Evolutionary conservation across 345 rosid species (phyloP).

Genomic region (Populus simonii): DNA sequence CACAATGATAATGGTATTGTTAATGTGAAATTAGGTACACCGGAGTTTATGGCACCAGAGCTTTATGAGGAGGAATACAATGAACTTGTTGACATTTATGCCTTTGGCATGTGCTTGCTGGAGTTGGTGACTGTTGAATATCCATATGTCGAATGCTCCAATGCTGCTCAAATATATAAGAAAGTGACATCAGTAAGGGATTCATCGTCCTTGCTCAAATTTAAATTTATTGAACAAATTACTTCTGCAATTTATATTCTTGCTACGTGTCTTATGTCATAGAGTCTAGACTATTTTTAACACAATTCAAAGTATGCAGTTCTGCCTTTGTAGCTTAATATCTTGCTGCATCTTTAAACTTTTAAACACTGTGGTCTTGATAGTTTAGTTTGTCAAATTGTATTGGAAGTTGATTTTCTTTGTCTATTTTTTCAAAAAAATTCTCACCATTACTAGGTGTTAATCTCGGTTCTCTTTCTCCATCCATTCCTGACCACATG

Average conservation of each 20-base stretch:
- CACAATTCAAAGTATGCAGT: neutral
- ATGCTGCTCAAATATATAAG: conserved; percentile 40
- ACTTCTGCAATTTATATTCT: neutral
- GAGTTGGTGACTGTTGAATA: conserved; percentile 36
- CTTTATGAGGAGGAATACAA: conserved; percentile 39
- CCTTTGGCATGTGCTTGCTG: conserved; percentile 40
- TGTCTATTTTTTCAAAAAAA: neutral
- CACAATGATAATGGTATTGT: neutral
- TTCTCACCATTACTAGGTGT: neutral
- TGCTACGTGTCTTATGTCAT: neutral
- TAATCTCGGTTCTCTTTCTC: neutral
- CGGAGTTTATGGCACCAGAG: conserved; percentile 40
- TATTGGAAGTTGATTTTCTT: neutral
- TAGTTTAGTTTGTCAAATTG: neutral
- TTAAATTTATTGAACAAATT: neutral
- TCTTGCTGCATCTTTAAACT: neutral
- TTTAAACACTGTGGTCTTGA: neutral
- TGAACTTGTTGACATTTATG: conserved; percentile 38
- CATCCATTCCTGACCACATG: neutral
- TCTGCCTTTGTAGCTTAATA: neutral
- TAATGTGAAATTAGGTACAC: conserved; percentile 22
- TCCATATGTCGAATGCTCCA: conserved; percentile 31
- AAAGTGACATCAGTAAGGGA: conserved; percentile 32
- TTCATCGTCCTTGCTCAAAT: neutral
- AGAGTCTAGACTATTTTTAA: neutral